Percentiles rank a stretch among this genome's conserved stretches.
Evolutionary conservation across 2,329 filamentous ascomycete genomes (phyloP).

Genomic region (Nannizziopsis arthrosporioides): DNA sequence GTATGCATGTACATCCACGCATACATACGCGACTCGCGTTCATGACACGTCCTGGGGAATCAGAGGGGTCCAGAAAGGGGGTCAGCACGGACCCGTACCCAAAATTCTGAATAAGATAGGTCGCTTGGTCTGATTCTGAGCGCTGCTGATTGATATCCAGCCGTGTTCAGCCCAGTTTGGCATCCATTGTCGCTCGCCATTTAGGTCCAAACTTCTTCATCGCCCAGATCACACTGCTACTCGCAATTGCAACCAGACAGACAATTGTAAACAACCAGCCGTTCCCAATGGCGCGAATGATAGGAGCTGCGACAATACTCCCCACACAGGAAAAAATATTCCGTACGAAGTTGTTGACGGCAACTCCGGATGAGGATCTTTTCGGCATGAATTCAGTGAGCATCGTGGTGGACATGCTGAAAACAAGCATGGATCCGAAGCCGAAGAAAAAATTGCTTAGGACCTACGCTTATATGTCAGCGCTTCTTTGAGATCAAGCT

Average conservation of each 20-base stretch:
- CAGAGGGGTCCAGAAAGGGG: no score
- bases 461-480: slow-evolving; percentile 26
- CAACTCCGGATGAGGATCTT: slow-evolving; percentile 59
- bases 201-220: slow-evolving; percentile 49
- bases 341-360: slow-evolving; percentile 68
- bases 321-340: slow-evolving; percentile 69
- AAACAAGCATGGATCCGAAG: slow-evolving; percentile 66
- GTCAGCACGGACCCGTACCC: no score
- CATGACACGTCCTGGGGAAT: no score
- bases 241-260: slow-evolving; percentile 45
- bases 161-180: slow-evolving; percentile 6
- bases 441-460: slow-evolving; percentile 65
- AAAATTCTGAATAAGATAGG: no score
- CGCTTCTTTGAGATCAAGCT: not conserved
- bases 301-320: slow-evolving; percentile 55
- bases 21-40: no score
- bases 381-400: slow-evolving; percentile 72
- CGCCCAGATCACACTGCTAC: slow-evolving; percentile 48
- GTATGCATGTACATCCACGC: no score
- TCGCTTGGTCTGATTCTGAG: no score
- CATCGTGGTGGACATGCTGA: slow-evolving; percentile 65
- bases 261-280: slow-evolving; percentile 64
- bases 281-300: slow-evolving; percentile 58
- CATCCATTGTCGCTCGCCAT: slow-evolving; percentile 56
- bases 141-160: no score